These are phyloP conservation scores for Silene uniflora DNA, from an alignment of 148 eudicot genomes.

Conservation along the genomic window DNA sequence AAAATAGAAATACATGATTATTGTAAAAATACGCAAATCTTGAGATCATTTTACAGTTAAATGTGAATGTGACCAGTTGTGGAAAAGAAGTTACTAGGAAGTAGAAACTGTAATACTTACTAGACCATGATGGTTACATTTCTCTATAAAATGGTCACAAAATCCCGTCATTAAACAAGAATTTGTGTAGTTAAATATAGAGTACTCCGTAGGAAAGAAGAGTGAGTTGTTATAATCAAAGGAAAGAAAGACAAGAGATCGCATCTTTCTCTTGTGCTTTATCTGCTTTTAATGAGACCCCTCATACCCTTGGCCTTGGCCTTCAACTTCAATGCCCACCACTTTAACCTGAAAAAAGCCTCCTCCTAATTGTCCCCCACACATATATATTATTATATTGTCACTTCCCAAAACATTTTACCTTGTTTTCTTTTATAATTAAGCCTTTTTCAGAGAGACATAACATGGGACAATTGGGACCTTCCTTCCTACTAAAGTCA, in stretches of 20 bases:
- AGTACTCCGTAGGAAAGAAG: neutral
- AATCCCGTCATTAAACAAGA: too few species aligned
- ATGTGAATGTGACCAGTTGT: too few species aligned
- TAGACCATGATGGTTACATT: too few species aligned
- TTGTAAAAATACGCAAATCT: too few species aligned
- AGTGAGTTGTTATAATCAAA: conserved; percentile 2
- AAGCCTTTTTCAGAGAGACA: neutral
- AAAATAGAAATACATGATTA: too few species aligned
- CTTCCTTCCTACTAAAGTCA: conserved; percentile 25
- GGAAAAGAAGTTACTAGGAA: too few species aligned
- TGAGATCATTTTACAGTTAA: too few species aligned
- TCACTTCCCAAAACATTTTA: conserved; percentile 21
- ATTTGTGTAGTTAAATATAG: too few species aligned
- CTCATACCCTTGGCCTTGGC: neutral
- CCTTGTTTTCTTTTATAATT: neutral
- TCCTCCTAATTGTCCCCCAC: conserved; percentile 17
- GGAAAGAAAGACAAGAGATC: conserved; percentile 7
- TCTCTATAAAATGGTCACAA: too few species aligned
- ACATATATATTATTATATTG: neutral
- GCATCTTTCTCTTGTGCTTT: conserved; percentile 29
- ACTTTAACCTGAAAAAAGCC: conserved; percentile 21
- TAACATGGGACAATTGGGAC: conserved; percentile 7
- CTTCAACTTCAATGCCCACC: conserved; percentile 14
- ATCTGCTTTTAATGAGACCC: conserved; percentile 28
- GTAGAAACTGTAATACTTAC: too few species aligned